Conservation (phyloP, 192 early-diverging fungal species). For the Gryganskiella cystojenkinii region DNA sequence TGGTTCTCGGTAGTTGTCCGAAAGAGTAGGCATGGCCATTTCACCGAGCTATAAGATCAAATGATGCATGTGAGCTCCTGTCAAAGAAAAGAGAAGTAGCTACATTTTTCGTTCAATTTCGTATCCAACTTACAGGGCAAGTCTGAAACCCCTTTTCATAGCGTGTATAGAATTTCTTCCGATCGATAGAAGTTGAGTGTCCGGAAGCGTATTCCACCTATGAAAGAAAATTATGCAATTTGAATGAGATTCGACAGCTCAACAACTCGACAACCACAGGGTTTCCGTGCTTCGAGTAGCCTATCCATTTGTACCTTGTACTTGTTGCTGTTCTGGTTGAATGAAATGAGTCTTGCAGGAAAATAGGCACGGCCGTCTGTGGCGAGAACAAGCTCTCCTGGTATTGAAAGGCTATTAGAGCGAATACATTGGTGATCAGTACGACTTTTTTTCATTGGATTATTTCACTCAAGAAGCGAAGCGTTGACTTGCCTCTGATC, state of each 20-base stretch:
- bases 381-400: slow-evolving; percentile 37
- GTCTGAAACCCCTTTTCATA: slow-evolving; percentile 44
- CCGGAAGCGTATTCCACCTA: slow-evolving; percentile 35
- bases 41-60: slow-evolving; percentile 39
- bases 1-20: slow-evolving; percentile 16
- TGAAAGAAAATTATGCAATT: no score
- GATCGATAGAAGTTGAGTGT: slow-evolving; percentile 24
- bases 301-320: slow-evolving; percentile 26
- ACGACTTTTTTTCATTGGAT: no score
- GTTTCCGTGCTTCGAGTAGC: not conserved
- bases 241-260: no score
- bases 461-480: no score
- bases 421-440: no score
- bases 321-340: slow-evolving; percentile 44
- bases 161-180: slow-evolving; percentile 39
- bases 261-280: not conserved
- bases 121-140: slow-evolving; percentile 20
- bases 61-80: no score
- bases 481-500: no score
- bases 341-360: slow-evolving; percentile 23
- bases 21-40: slow-evolving; percentile 6
- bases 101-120: not conserved
- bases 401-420: slow-evolving; percentile 32
- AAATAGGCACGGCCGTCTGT: slow-evolving; percentile 23
- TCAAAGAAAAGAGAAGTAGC: no score